Conservation (phyloP, 805 yeast species). For the Kluyveromyces wickerhamii region DNA sequence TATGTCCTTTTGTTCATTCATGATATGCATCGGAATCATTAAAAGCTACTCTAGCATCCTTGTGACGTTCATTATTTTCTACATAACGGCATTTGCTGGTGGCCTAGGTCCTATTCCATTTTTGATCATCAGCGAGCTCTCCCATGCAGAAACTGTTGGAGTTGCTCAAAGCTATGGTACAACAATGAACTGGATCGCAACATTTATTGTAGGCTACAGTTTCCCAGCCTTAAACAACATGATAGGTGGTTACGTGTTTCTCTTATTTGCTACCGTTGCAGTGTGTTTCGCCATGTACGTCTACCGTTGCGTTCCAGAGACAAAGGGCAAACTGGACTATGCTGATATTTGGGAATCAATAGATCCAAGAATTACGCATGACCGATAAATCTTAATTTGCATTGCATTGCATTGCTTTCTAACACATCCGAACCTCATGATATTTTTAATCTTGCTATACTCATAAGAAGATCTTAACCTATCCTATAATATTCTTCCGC, state of each 20-base stretch:
- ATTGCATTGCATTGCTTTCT: no score
- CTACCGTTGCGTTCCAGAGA: conserved; percentile 55
- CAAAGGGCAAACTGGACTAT: conserved; percentile 29
- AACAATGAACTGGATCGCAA: conserved; percentile 83
- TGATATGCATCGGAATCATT: conserved; percentile 62
- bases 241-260: conserved; percentile 74
- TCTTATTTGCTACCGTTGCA: conserved; percentile 58
- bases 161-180: conserved; percentile 92
- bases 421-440: no score
- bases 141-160: conserved; percentile 71
- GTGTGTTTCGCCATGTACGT: conserved; percentile 37
- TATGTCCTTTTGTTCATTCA: conserved; percentile 59
- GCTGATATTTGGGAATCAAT: conserved; percentile 15
- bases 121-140: conserved; percentile 78
- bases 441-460: no score
- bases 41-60: conserved; percentile 40
- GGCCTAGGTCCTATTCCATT: conserved; percentile 97
- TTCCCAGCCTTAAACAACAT: conserved; percentile 65
- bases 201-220: conserved; percentile 69
- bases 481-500: no score
- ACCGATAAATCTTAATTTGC: conserved; percentile 4
- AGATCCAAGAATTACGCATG: not conserved
- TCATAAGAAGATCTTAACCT: no score
- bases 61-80: conserved; percentile 56
- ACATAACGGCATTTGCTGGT: conserved; percentile 79